Conservation (phyloP, 1,139 yeast species). For the Pichia sp. region DNA sequence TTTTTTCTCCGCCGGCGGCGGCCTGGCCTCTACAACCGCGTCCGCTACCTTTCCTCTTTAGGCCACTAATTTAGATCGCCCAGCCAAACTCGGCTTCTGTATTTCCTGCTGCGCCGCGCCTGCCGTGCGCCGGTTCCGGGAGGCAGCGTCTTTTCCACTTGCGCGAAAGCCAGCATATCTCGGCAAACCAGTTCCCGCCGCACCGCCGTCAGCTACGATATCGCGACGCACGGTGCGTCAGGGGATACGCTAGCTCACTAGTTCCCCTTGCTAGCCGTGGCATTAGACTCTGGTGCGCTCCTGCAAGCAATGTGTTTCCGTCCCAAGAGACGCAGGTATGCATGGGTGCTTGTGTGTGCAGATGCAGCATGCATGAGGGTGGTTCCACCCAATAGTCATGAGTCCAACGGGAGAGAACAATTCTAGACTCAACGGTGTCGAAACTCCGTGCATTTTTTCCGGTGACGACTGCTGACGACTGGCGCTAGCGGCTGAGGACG, state of each 20-base stretch:
- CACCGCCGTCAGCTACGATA: neutral
- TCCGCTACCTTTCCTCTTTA: too few relatives aligned
- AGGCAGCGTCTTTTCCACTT: too few relatives aligned
- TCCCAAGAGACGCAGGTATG: neutral
- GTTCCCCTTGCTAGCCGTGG: neutral
- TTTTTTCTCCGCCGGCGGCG: too few relatives aligned
- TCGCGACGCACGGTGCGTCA: neutral
- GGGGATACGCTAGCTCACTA: neutral
- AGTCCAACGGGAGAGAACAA: neutral
- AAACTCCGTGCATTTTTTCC: neutral
- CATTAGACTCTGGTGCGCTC: neutral
- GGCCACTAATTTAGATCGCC: too few relatives aligned
- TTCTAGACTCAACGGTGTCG: neutral
- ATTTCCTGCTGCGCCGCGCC: too few relatives aligned
- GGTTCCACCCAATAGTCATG: neutral
- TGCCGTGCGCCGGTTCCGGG: too few relatives aligned
- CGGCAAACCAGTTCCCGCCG: neutral
- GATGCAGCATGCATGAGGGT: neutral
- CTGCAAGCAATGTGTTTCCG: neutral
- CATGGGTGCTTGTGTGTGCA: neutral
- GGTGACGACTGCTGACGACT: too few relatives aligned
- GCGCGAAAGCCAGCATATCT: neutral
- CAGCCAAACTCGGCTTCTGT: too few relatives aligned
- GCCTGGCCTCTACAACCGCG: too few relatives aligned
- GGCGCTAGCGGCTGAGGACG: too few relatives aligned